Evolutionary conservation across 306 rosid species (phyloP).

Genomic region (Ceratonia siliqua): DNA sequence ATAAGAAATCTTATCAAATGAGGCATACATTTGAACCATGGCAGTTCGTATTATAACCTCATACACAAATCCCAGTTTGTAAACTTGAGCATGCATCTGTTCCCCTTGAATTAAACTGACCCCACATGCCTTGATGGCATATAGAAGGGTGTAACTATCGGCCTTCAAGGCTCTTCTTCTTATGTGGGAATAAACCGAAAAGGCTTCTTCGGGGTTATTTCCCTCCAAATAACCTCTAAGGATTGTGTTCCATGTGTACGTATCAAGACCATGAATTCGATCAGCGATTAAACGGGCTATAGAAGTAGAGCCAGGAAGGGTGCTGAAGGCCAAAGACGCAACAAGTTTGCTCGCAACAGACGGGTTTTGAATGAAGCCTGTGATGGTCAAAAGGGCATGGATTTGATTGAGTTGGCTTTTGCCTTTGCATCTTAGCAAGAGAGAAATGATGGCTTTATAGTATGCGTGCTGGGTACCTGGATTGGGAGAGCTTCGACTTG

Average conservation of each 20-base stretch:
- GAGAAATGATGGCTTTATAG: background rate
- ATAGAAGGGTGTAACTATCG: slow-evolving; percentile 52
- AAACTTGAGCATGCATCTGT: slow-evolving; percentile 44
- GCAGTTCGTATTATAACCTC: background rate
- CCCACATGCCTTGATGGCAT: slow-evolving; percentile 52
- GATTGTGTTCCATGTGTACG: slow-evolving; percentile 8
- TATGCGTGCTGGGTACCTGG: background rate
- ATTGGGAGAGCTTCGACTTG: background rate
- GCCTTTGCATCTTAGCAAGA: background rate
- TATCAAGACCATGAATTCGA: background rate
- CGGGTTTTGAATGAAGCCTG: slow-evolving; percentile 18
- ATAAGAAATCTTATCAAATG: background rate
- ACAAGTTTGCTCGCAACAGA: slow-evolving; percentile 13
- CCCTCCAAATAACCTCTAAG: slow-evolving; percentile 5
- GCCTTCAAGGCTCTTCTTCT: slow-evolving; percentile 27
- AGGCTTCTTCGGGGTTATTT: background rate
- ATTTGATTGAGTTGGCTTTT: background rate
- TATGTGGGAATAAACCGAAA: background rate
- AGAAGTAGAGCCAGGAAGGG: background rate
- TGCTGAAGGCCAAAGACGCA: background rate
- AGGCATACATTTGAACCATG: background rate
- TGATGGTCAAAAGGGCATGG: background rate
- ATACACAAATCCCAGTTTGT: background rate
- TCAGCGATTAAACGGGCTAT: background rate
- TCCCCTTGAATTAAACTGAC: slow-evolving; percentile 45